Evolutionary conservation across 768 basidiomycete species (phyloP).

Genomic region (Lactarius tabidus): DNA sequence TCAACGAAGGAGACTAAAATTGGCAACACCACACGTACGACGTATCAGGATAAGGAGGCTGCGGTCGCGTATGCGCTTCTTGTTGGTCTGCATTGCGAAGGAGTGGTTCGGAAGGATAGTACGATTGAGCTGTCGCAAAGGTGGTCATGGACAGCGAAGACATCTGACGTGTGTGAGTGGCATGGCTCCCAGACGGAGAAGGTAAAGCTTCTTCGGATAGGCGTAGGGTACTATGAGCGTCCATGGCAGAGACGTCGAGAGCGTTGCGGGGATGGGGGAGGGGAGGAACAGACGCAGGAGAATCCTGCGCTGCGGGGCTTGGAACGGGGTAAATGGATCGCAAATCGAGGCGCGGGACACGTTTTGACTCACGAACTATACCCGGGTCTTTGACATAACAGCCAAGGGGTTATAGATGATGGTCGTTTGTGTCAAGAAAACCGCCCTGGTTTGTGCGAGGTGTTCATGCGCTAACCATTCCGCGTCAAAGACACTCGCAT

Average conservation of each 20-base stretch:
- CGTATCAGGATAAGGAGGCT: conserved; percentile 43
- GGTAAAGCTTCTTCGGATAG: conserved; percentile 3
- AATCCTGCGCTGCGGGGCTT: no score
- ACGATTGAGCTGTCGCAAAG: conserved; percentile 31
- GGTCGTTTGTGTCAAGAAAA: conserved; percentile 10
- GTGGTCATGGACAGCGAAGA: conserved; percentile 33
- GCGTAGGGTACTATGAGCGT: conserved; percentile 3
- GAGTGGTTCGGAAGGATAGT: conserved; percentile 33
- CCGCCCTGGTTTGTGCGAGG: neutral
- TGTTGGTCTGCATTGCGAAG: conserved; percentile 35
- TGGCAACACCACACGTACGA: conserved; percentile 33
- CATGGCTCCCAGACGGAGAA: conserved; percentile 1
- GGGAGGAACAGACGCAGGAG: neutral
- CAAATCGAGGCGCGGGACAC: neutral
- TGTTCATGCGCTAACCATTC: neutral
- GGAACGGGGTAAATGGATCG: neutral
- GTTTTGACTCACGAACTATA: conserved; percentile 1
- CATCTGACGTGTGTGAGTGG: conserved; percentile 28
- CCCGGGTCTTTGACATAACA: neutral
- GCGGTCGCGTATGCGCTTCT: conserved; percentile 37
- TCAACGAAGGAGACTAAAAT: conserved; percentile 31
- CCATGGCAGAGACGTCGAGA: conserved; percentile 16
- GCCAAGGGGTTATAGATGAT: conserved; percentile 1
- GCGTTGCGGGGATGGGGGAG: neutral
- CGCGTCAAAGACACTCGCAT: conserved; percentile 8